Evolutionary conservation across 306 rosid genomes (phyloP), one percentile per base, ranked within the genome.

Genomic region (Rubus idaeus): DNA sequence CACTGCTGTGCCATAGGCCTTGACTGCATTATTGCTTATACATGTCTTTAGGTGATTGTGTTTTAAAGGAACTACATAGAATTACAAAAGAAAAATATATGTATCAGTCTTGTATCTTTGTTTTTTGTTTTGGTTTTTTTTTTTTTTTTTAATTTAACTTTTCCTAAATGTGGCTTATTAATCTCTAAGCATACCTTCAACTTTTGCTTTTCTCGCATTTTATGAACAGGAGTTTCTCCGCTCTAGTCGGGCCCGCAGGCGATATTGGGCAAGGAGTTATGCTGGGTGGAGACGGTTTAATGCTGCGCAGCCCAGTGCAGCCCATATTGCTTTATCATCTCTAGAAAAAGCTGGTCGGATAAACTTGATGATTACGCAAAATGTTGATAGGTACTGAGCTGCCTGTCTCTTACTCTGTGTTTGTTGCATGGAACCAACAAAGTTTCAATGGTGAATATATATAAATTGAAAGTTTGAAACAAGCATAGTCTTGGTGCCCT

Each of bases 241-340:
- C 69, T 94, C 92, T 52, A 87, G 47, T 73, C 87, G 84, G 70
- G 84, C 94, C 73, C 92, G 93, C 23, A 89, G 96, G 84, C 87
- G 94, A 74, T 94, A 94, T 67, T 94, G 98, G 98, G 90, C 98
- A 68, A 86, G 98, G 81, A 94, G 98, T 86, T 94, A 88, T 86
- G 94, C 98, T 65, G 98, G 97, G 51, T 94, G 97, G 98, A 94
- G 90, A 82, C 79, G 67, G 26, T 91, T 94, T 73, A 79, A 92
- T 21, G 90, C 89, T 3, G 92, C 97, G 18, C 89, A 85, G 75
- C 98, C 98, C 60, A 69, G 94, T 77, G 87, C 87, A 68, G 97
- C 96, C 55, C 94, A 91, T 86, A 51, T 74, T 58, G 88, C 96
- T 82, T 80, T 94, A 83, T 88, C 98, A 70, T 70, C 92, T 35